These are phyloP conservation scores for Amanita pallidorosea DNA, from an alignment of 768 basidiomycete genomes.

Conservation along the genomic window DNA sequence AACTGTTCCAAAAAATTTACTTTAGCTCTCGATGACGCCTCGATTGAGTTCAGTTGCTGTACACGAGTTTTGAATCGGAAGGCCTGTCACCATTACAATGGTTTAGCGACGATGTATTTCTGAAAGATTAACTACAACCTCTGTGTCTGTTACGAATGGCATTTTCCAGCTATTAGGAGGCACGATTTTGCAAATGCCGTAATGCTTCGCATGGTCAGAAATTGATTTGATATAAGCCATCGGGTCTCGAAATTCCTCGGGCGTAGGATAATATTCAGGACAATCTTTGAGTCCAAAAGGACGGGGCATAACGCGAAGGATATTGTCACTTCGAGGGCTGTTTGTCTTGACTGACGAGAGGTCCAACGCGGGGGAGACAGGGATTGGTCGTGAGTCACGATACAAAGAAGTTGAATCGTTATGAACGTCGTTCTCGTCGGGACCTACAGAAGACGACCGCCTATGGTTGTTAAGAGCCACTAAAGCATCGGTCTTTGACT, in stretches of 20 bases:
- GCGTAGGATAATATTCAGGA: constrained; percentile 78
- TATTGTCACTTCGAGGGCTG: constrained; percentile 32
- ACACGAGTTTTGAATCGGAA: constrained; percentile 96
- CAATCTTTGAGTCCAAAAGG: constrained; percentile 86
- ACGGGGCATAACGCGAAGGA: constrained; percentile 35
- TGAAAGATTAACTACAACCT: constrained; percentile 35
- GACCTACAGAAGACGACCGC: constrained; percentile 40
- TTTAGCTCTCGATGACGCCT: constrained; percentile 93
- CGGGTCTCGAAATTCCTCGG: constrained; percentile 91
- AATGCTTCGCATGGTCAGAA: constrained; percentile 55
- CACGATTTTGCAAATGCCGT: constrained; percentile 93
- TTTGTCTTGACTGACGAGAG: constrained; percentile 62
- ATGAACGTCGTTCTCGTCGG: constrained; percentile 39
- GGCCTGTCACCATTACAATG: constrained; percentile 31
- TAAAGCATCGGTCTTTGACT: constrained; percentile 84
- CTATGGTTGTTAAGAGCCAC: constrained; percentile 66
- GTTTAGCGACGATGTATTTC: constrained; percentile 28
- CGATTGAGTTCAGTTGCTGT: constrained; percentile 91
- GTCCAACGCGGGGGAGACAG: constrained; percentile 54
- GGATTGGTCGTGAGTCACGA: constrained; percentile 45
- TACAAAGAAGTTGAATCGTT: constrained; percentile 39
- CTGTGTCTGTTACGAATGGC: constrained; percentile 91
- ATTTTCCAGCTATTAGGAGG: constrained; percentile 92
- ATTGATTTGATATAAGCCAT: constrained; percentile 88
- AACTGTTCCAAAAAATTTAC: constrained; percentile 96